Percentiles rank a stretch among this genome's conserved stretches.
Conservation (phyloP, 116 monocot species). For the Papilionanthe hybrid region DNA sequence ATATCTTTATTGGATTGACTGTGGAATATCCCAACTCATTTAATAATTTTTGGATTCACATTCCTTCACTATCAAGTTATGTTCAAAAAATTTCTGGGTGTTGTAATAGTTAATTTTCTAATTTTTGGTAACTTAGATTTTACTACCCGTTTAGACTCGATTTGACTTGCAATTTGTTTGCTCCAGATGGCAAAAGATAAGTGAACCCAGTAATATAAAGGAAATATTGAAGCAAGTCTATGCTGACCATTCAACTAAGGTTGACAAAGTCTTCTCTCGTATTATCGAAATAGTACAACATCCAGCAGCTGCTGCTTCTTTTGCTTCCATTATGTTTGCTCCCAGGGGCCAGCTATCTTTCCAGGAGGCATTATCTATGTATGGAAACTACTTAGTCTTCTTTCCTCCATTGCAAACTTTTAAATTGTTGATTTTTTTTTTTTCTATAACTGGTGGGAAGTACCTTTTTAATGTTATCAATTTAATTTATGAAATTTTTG, state of each 20-base stretch:
- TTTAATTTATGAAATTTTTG: no score
- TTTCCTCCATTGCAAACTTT: background rate
- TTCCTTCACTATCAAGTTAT: no score
- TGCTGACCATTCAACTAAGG: slow-evolving; percentile 82
- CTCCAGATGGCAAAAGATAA: slow-evolving; percentile 93
- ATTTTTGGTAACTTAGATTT: background rate
- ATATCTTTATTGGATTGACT: no score
- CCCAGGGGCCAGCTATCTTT: slow-evolving; percentile 71
- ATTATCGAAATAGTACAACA: slow-evolving; percentile 86
- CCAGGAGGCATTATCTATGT: slow-evolving; percentile 69
- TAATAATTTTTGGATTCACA: no score
- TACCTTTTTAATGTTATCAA: no score
- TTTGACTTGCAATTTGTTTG: slow-evolving; percentile 13
- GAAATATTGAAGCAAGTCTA: slow-evolving; percentile 93
- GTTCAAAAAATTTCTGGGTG: background rate
- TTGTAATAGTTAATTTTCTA: background rate
- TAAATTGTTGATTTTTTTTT: no score
- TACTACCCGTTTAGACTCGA: background rate
- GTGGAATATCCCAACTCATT: no score
- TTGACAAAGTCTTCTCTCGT: slow-evolving; percentile 74
- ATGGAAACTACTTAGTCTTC: background rate
- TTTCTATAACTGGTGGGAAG: no score
- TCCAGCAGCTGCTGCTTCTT: slow-evolving; percentile 94
- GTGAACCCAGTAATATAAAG: slow-evolving; percentile 69
- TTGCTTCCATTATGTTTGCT: slow-evolving; percentile 96